Base-by-base conservation (phyloP, 345 rosid genomes). In the Eucalyptus erythrocorys region DNA sequence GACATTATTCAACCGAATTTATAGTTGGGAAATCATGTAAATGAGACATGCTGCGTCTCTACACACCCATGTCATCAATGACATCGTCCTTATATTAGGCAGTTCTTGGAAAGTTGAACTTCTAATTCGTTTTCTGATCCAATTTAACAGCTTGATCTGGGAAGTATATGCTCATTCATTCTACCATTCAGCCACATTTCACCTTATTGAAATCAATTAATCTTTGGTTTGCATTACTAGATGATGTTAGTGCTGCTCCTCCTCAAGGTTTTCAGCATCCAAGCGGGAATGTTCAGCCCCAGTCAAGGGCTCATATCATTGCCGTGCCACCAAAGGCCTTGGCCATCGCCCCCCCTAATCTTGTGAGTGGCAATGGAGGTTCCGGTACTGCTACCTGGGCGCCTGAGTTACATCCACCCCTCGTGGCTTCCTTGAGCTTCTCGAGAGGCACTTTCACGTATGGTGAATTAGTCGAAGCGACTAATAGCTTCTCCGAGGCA, bases 391-490 rank as follows among this genome's bases (percentile, higher is more conserved):
- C 89, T 40, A 87, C 87, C 79, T 87, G 90, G 32, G 91, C 88
- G 6, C 64, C 90, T 48, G 89, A 89, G 30, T 86, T 71, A 48
- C 87, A 88, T 16, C 87, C 55, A 6, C 87, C 92, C 37, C 89
- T 90, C 16, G 86, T 80, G 37, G 89, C 89, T 68, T 34, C 90
- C 86, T 85, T 88, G 57, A 88, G 92, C 86, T 89, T 90, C 89
- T 89, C 94, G 17, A 89, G 82, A 87, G 92, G 95, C 85, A 81
- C 47, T 34, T 92, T 91, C 57, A 90, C 90, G 1, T 93, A 93
- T 12, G 91, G 88, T 19, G 92, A 92, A 68, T 80, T 94, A 47
- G 90, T 45, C 6, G 79, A 42, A 87, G 93, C 94, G 32, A 93
- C 93, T 4, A 59, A 87, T 85, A 91, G 87, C 87, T 94, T 94